These are phyloP conservation scores for Ambrosia hybrid DNA, from an alignment of 140 eudicot species.

Conservation along the genomic window DNA sequence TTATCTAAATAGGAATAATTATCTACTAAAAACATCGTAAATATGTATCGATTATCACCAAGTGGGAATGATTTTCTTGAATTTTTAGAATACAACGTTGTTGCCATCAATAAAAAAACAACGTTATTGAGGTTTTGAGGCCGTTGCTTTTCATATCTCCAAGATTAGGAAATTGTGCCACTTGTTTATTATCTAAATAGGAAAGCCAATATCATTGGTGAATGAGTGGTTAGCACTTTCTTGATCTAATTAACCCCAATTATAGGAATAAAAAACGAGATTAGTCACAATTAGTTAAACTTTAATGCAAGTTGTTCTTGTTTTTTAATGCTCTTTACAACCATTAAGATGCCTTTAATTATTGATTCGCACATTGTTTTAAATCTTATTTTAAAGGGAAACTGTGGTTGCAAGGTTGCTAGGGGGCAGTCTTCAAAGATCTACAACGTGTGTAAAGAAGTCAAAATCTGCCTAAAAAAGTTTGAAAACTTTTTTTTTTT, in stretches of 20 bases:
- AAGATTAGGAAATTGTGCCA: conserved; percentile 6
- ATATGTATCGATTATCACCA: too few relatives aligned
- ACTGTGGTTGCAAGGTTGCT: conserved; percentile 44
- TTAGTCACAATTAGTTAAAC: conserved; percentile 20
- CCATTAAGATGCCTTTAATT: conserved; percentile 49
- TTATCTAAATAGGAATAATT: neutral
- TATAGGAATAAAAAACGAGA: conserved; percentile 24
- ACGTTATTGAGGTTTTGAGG: conserved; percentile 26
- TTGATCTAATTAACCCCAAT: conserved; percentile 38
- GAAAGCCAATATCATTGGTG: conserved; percentile 37
- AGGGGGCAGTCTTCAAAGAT: conserved; percentile 38
- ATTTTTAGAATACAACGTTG: neutral
- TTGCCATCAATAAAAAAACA: neutral
- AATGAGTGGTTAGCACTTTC: conserved; percentile 39
- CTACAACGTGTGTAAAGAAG: conserved; percentile 31
- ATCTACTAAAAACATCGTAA: too few relatives aligned
- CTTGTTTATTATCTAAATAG: conserved; percentile 5
- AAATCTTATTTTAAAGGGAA: conserved; percentile 5
- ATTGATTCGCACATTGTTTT: conserved; percentile 19
- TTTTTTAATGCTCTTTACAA: conserved; percentile 41
- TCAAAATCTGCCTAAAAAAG: conserved; percentile 44
- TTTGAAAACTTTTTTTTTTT: conserved; percentile 29
- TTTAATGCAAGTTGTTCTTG: conserved; percentile 36
- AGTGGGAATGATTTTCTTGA: conserved; percentile 17
- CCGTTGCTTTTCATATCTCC: conserved; percentile 29